Evolutionary conservation across 2,329 filamentous ascomycete genomes (phyloP), one percentile per base, ranked within the genome.

Genomic region (Xylaria sp.): DNA sequence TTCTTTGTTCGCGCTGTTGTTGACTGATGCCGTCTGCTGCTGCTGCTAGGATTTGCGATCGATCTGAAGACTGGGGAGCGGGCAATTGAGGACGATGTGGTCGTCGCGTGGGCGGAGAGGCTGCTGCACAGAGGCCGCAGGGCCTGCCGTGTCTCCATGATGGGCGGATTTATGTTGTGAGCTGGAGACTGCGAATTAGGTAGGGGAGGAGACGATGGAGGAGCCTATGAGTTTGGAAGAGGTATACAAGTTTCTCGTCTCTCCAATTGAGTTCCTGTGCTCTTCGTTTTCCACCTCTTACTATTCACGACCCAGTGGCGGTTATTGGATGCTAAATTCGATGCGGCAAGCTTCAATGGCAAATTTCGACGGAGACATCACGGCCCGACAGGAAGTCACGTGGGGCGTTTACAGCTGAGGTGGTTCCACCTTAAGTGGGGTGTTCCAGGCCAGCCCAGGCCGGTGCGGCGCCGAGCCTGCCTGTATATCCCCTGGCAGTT

Each of bases 1-100:
- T 83, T 82, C 76, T 85, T 86, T 45, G 83, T 86, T 59, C 85
- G 83, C 55, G 79, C 74, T 2, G 81, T 76, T 31, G 83, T 83
- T 11, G 79, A 76, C 72, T 87, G 81, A 75, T 84, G 79, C 51
- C 83, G 76, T 63, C 79, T 78, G 58, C 52, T n/a, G n/a, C n/a
- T n/a, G n/a, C n/a, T n/a, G n/a, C n/a, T n/a, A n/a, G n/a, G n/a
- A n/a, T n/a, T 74, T 60, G 64, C 63, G 42, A 25, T 11, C 9
- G 64, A 57, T 56, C 50, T 50, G 42, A 60, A 37, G 5, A n/a
- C 31, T 31, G 54, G 42, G n/a, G 53, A 43, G 37, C 38, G 56
- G 4, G 50, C 25, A 49, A 37, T 28, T 12, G 57, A 54, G 17
- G 28, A 52, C 38, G n/a, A n/a, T n/a, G n/a, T n/a, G n/a, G n/a